Evolutionary conservation across 2,329 filamentous ascomycete genomes (phyloP).

Genomic region (Pseudomassariella vexata): DNA sequence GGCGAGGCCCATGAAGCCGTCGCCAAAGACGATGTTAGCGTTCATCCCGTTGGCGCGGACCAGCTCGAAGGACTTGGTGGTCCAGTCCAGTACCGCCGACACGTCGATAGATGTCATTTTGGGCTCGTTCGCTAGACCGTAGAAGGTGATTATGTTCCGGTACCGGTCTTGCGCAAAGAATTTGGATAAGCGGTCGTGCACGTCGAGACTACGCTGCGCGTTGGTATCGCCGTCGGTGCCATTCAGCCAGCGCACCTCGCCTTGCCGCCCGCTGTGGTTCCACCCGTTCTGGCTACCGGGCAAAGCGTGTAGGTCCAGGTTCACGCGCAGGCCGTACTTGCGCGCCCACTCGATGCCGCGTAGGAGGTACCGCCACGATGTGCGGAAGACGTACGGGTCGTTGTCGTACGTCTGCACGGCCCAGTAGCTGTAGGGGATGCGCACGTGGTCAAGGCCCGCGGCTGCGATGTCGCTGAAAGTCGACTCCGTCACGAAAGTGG

Average conservation of each 20-base stretch:
- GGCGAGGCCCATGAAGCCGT: conserved; percentile 85
- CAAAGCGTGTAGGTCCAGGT: conserved; percentile 86
- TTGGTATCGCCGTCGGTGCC: conserved; percentile 79
- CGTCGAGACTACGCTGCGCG: conserved; percentile 72
- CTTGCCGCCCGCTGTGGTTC: conserved; percentile 89
- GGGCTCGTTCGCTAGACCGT: conserved; percentile 92
- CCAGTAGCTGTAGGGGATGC: conserved; percentile 95
- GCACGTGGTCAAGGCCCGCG: conserved; percentile 92
- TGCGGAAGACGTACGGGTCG: conserved; percentile 82
- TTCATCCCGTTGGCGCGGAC: conserved; percentile 72
- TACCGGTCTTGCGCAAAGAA: conserved; percentile 96
- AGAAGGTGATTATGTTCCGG: conserved; percentile 85
- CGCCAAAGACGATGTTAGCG: conserved; percentile 76
- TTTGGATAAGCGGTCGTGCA: conserved; percentile 79
- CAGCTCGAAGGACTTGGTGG: conserved; percentile 62
- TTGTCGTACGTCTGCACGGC: conserved; percentile 76
- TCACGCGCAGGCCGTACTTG: conserved; percentile 85
- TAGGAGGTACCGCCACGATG: conserved; percentile 89
- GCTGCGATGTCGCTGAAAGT: conserved; percentile 79
- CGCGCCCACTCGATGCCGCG: conserved; percentile 90
- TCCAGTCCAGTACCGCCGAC: conserved; percentile 72
- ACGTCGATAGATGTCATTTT: conserved; percentile 71
- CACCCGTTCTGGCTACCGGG: conserved; percentile 95
- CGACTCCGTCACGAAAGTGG: conserved; percentile 76
- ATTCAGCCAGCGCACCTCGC: conserved; percentile 80